Evolutionary conservation across 2,329 filamentous ascomycete genomes (phyloP).

Genomic region (Ilyonectria robusta): DNA sequence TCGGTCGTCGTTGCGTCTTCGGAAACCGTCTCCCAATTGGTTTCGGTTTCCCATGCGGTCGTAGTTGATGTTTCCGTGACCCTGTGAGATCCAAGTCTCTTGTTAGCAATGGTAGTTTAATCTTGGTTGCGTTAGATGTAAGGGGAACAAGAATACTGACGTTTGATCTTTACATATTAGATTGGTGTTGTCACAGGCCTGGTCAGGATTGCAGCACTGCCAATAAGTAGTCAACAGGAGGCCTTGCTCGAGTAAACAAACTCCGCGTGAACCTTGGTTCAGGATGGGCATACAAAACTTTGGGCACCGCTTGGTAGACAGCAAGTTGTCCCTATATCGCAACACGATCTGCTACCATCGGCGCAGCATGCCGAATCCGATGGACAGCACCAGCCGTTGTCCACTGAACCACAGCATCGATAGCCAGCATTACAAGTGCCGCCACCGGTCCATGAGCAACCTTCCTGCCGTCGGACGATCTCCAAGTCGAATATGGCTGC

Average conservation of each 20-base stretch:
- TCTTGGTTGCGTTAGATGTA: not conserved
- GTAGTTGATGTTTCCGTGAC: not conserved
- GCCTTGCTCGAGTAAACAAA: not conserved
- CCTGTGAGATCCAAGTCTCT: not conserved
- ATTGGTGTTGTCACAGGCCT: not conserved
- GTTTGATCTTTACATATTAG: not conserved
- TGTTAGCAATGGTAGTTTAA: not conserved
- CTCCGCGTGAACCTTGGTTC: not conserved
- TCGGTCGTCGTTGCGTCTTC: not conserved
- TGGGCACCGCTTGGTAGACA: not conserved
- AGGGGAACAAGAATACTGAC: not conserved
- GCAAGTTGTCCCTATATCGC: not conserved
- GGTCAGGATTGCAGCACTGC: not conserved
- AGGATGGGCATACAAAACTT: not conserved
- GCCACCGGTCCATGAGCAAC: not conserved
- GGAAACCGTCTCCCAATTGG: not conserved
- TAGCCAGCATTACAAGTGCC: not conserved
- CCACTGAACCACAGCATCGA: not conserved
- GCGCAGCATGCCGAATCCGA: not conserved
- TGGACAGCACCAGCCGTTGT: not conserved
- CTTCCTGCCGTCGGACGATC: not conserved
- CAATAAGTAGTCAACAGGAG: not conserved
- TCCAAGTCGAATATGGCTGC: not conserved
- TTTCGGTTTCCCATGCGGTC: not conserved
- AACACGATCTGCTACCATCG: not conserved